Evolutionary conservation across 805 yeast species (phyloP).

Genomic region (Priceomyces medius): DNA sequence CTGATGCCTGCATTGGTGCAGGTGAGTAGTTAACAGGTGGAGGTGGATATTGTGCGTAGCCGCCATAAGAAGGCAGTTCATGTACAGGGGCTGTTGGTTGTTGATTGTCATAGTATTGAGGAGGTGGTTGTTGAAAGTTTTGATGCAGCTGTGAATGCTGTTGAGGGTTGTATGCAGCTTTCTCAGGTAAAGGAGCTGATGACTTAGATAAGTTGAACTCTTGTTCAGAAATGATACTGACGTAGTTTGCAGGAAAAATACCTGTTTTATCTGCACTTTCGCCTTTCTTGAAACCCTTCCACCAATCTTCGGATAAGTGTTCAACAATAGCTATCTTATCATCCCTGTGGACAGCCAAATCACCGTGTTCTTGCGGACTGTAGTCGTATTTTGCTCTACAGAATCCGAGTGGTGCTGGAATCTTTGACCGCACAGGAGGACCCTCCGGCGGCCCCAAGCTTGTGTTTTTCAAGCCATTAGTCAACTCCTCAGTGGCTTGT

Average conservation of each 20-base stretch:
- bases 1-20: constrained; percentile 29
- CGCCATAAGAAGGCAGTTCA: constrained; percentile 32
- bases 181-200: constrained; percentile 15
- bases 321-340: constrained; percentile 70
- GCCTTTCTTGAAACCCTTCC: constrained; percentile 63
- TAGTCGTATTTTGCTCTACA: constrained; percentile 75
- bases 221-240: constrained; percentile 40
- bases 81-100: constrained; percentile 15
- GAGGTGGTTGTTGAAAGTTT: constrained; percentile 9
- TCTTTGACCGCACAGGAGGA: constrained; percentile 17
- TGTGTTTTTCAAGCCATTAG: constrained; percentile 2
- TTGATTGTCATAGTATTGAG: constrained; percentile 15
- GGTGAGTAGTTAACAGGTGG: constrained; percentile 49
- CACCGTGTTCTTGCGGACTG: constrained; percentile 72
- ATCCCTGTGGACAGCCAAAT: constrained; percentile 62
- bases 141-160: constrained; percentile 8
- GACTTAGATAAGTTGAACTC: constrained; percentile 22
- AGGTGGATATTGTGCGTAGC: constrained; percentile 50
- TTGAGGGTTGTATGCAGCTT: constrained; percentile 16
- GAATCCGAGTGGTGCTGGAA: constrained; percentile 30
- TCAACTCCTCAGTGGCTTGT: constrained; percentile 4
- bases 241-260: constrained; percentile 89
- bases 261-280: constrained; percentile 54
- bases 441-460: constrained; percentile 17
- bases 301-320: constrained; percentile 84